Evolutionary conservation across 352 stramenopile species (phyloP).

Genomic region (Globisporangium cederbergense): DNA sequence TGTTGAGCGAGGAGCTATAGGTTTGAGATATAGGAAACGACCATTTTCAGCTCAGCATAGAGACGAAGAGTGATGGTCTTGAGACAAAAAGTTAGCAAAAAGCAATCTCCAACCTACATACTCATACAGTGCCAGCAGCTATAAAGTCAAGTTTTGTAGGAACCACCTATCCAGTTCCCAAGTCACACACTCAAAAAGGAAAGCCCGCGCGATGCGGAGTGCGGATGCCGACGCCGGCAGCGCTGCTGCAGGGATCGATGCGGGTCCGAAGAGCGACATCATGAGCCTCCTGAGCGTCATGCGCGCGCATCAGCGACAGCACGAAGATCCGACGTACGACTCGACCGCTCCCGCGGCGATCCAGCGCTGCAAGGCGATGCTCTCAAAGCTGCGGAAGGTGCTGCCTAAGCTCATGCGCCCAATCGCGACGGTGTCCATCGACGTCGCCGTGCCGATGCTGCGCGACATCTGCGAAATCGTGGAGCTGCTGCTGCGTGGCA

Average conservation of each 20-base stretch:
- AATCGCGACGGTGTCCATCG: slow-evolving; percentile 32
- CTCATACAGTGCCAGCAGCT: too few relatives aligned
- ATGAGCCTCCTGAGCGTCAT: slow-evolving; percentile 42
- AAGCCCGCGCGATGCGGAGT: slow-evolving; percentile 9
- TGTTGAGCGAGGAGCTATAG: too few relatives aligned
- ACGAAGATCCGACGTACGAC: slow-evolving; percentile 41
- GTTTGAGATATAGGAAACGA: too few relatives aligned
- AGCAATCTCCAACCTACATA: too few relatives aligned
- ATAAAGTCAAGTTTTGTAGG: too few relatives aligned
- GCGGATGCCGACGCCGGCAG: slow-evolving; percentile 3
- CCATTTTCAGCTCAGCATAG: too few relatives aligned
- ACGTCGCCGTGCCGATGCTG: slow-evolving; percentile 35
- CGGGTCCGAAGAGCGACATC: slow-evolving; percentile 49
- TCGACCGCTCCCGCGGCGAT: slow-evolving; percentile 30
- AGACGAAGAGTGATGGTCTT: too few relatives aligned
- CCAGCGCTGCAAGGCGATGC: slow-evolving; percentile 57
- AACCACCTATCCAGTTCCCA: too few relatives aligned
- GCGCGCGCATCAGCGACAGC: slow-evolving; percentile 41
- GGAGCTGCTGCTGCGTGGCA: slow-evolving; percentile 35
- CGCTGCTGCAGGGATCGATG: slow-evolving; percentile 9
- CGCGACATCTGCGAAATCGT: slow-evolving; percentile 57
- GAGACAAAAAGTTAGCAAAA: too few relatives aligned
- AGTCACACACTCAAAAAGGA: slow-evolving; percentile 9
- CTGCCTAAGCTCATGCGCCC: slow-evolving; percentile 65
- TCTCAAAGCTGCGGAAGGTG: slow-evolving; percentile 65